Evolutionary conservation across 371 early-diverging fungal species (phyloP).

Genomic region (Mucor racemosus): DNA sequence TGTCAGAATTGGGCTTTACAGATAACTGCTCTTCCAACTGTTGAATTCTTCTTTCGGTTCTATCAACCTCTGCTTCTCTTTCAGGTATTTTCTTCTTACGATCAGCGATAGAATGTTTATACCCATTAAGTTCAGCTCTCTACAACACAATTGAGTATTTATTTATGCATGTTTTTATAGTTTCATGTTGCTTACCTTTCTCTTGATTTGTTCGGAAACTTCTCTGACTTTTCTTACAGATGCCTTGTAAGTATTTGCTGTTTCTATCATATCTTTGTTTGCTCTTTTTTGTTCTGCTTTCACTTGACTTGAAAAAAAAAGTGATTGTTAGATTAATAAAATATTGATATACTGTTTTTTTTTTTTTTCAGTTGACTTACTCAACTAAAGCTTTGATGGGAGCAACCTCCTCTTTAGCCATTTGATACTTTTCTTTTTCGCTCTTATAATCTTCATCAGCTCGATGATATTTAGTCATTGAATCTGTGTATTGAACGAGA

Average conservation of each 20-base stretch:
- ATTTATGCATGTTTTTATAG: not conserved
- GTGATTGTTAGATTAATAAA: not conserved
- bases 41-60: slow-evolving; percentile 51
- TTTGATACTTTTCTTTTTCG: slow-evolving; percentile 39
- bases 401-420: slow-evolving; percentile 44
- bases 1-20: slow-evolving; percentile 39
- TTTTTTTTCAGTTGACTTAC: slow-evolving; percentile 22
- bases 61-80: slow-evolving; percentile 41
- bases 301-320: not conserved
- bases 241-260: not conserved
- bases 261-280: not conserved
- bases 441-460: slow-evolving; percentile 51
- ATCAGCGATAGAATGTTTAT: slow-evolving; percentile 21
- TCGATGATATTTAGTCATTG: slow-evolving; percentile 59
- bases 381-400: slow-evolving; percentile 41
- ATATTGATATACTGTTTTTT: not conserved
- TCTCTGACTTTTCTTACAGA: not conserved
- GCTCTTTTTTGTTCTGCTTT: not conserved
- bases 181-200: not conserved
- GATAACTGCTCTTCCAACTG: slow-evolving; percentile 44
- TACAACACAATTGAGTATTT: not conserved
- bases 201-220: not conserved
- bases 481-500: slow-evolving; percentile 64
- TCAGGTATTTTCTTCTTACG: slow-evolving; percentile 45
- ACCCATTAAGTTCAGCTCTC: slow-evolving; percentile 2